Conservation (phyloP, 2,329 filamentous ascomycete species). For the Alternaria incomplexa region DNA sequence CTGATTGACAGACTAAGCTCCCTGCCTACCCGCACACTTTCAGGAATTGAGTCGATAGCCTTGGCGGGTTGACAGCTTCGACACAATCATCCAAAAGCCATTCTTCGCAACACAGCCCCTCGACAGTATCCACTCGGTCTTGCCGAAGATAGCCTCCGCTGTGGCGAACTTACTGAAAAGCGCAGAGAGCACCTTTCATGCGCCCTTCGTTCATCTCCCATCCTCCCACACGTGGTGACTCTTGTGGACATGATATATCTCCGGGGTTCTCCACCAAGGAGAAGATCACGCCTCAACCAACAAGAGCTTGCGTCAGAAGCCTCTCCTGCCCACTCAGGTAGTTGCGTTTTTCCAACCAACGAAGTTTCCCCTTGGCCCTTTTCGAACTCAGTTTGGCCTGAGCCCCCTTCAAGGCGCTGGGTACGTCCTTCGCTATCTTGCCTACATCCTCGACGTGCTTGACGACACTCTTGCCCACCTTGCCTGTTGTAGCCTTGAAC, state of each 20-base stretch:
- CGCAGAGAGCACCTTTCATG: background rate
- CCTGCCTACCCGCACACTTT: background rate
- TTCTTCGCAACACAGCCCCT: background rate
- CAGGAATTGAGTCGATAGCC: background rate
- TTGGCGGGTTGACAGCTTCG: background rate
- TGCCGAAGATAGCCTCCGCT: background rate
- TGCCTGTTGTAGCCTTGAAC: background rate
- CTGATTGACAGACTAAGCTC: background rate
- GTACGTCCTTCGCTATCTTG: constrained; percentile 2
- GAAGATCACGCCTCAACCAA: background rate
- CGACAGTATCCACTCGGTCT: background rate
- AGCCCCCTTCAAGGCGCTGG: background rate
- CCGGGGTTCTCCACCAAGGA: background rate
- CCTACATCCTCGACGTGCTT: background rate
- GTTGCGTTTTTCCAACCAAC: constrained; percentile 3
- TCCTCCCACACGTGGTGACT: background rate
- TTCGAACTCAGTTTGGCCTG: background rate
- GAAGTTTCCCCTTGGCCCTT: constrained; percentile 1
- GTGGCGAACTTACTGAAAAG: background rate
- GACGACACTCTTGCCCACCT: background rate
- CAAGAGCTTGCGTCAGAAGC: background rate
- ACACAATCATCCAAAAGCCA: background rate
- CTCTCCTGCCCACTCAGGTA: background rate
- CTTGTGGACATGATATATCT: background rate
- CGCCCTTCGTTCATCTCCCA: background rate